Conservation (phyloP, 1,284 basidiomycete species). For the Apiotrichum montevideense region DNA sequence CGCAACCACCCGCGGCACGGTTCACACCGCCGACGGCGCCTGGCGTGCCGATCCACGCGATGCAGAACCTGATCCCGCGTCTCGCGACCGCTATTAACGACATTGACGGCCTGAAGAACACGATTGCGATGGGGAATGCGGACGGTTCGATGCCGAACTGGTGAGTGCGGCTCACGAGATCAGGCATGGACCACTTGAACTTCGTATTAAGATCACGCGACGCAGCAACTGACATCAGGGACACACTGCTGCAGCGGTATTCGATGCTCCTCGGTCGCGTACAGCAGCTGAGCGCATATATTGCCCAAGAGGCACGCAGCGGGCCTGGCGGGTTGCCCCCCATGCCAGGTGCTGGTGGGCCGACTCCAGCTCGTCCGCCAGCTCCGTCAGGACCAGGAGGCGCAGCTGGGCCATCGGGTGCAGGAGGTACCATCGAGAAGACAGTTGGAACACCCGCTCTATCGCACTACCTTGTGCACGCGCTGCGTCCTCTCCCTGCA, state of each 20-base stretch:
- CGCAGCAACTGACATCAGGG: slow-evolving; percentile 21
- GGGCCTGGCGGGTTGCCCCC: not conserved
- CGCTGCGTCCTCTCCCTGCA: slow-evolving; percentile 29
- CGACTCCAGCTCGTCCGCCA: not conserved
- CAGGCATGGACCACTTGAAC: slow-evolving; percentile 39
- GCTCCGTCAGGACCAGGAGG: not conserved
- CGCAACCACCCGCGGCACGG: not conserved
- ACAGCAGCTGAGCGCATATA: slow-evolving; percentile 25
- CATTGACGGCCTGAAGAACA: slow-evolving; percentile 32
- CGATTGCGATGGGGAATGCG: slow-evolving; percentile 27
- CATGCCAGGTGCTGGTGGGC: not conserved
- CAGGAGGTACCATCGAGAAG: not conserved
- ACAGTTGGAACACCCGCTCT: slow-evolving; percentile 6
- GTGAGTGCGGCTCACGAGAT: slow-evolving; percentile 18
- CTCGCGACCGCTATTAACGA: slow-evolving; percentile 41
- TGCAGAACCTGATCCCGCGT: slow-evolving; percentile 35
- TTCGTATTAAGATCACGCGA: too few relatives aligned
- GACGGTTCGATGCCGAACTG: slow-evolving; percentile 38
- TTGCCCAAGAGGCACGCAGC: slow-evolving; percentile 17
- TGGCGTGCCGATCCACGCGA: slow-evolving; percentile 23
- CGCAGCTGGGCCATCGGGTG: too few relatives aligned
- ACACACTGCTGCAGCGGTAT: slow-evolving; percentile 36
- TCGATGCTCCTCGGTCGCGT: slow-evolving; percentile 35
- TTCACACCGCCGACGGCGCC: slow-evolving; percentile 26
- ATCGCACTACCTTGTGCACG: slow-evolving; percentile 31